phyloP scores from a whole-genome alignment of 179 eudicot genomes.

The Silene coronaria region DNA sequence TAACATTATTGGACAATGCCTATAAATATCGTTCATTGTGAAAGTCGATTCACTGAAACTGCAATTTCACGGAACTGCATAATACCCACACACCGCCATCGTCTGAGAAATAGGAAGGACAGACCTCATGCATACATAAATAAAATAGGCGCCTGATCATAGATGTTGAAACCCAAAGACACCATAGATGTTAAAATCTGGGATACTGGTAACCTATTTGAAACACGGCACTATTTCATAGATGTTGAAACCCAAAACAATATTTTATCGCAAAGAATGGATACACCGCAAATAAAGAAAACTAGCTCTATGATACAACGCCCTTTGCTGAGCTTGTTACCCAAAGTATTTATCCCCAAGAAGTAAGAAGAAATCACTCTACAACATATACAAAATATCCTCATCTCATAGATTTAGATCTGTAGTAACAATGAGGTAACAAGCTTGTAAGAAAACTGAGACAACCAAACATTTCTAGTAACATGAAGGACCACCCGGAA shows the following conservation, averaged over 20 bases:
- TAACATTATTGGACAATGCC: not conserved
- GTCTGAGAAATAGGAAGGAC: not conserved
- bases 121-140: slow-evolving; percentile 1
- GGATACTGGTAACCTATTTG: slow-evolving; percentile 6
- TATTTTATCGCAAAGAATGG: not conserved
- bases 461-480: not conserved
- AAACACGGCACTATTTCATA: not conserved
- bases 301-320: not conserved
- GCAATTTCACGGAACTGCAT: not conserved
- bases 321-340: not conserved
- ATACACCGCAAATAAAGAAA: not conserved
- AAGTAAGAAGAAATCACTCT: not conserved
- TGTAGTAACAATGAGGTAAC: not conserved
- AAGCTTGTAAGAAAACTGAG: not conserved
- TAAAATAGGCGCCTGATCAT: not conserved
- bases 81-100: not conserved
- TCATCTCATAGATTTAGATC: not conserved
- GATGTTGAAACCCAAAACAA: not conserved
- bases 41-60: not conserved
- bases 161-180: no score
- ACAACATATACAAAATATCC: not conserved
- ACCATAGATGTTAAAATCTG: not conserved
- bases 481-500: not conserved
- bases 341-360: not conserved
- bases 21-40: not conserved